A percentile compares a stretch with the other conserved stretches of the same genome.
phyloP scores from a whole-genome alignment of 225 moss, liverwort and hornwort genomes.

The Sphagnum contortum region DNA sequence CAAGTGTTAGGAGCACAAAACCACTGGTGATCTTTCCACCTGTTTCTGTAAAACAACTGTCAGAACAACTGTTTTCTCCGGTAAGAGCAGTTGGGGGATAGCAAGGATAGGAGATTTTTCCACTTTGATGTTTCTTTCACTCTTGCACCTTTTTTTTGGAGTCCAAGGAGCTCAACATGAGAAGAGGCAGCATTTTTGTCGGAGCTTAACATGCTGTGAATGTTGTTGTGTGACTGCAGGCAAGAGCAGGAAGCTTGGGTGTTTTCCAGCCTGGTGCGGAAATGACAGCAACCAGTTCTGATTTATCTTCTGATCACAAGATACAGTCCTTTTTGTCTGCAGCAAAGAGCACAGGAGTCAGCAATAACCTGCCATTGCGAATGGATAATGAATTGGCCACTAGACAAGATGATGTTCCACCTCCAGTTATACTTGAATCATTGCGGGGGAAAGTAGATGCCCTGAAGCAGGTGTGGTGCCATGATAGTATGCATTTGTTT shows the following conservation, averaged over 20 bases:
- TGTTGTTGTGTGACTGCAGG: constrained; percentile 17
- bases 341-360: no score
- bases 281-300: constrained; percentile 32
- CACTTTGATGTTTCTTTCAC: no score
- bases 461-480: constrained; percentile 49
- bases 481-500: not conserved
- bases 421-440: constrained; percentile 25
- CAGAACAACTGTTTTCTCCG: constrained; percentile 37
- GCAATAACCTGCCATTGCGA: no score
- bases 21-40: constrained; percentile 10
- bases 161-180: no score
- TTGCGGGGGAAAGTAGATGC: constrained; percentile 56
- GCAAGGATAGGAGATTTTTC: no score
- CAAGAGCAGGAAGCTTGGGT: constrained; percentile 50
- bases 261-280: constrained; percentile 47
- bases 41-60: constrained; percentile 19
- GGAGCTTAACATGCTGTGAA: no score
- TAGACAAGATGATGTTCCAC: constrained; percentile 20
- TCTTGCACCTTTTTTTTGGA: no score
- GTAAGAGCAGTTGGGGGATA: constrained; percentile 12
- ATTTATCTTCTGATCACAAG: constrained; percentile 19
- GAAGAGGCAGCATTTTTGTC: no score
- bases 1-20: constrained; percentile 15
- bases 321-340: no score
- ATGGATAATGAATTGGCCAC: constrained; percentile 21